A percentile compares a stretch with the other conserved stretches of the same genome.
phyloP scores from a whole-genome alignment of 495 filamentous ascomycete species.

The Penicillium canescens region DNA sequence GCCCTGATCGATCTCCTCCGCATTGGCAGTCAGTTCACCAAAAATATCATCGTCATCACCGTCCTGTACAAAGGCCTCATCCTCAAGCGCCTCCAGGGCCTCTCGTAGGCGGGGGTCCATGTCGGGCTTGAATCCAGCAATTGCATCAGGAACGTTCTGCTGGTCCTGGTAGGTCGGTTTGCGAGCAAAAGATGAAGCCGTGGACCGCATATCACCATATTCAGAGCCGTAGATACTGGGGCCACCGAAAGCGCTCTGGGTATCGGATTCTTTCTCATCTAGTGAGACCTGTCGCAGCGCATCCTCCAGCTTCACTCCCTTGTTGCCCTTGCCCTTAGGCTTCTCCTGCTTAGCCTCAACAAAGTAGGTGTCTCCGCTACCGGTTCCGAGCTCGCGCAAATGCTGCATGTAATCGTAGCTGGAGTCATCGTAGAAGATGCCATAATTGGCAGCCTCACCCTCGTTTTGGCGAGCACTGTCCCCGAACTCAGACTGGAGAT shows the following conservation, averaged over 20 bases:
- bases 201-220: slow-evolving; percentile 40
- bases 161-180: slow-evolving; percentile 86
- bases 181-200: slow-evolving; percentile 65
- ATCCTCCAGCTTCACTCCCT: slow-evolving; percentile 78
- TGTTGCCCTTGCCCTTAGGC: slow-evolving; percentile 65
- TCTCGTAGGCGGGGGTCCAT: slow-evolving; percentile 96
- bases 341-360: slow-evolving; percentile 65
- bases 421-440: slow-evolving; percentile 85
- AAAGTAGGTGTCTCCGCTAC: slow-evolving; percentile 64
- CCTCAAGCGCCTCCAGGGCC: slow-evolving; percentile 90
- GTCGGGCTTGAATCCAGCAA: slow-evolving; percentile 93
- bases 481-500: slow-evolving; percentile 79
- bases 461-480: slow-evolving; percentile 74
- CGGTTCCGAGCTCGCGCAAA: slow-evolving; percentile 78
- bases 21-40: slow-evolving; percentile 70
- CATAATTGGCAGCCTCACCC: slow-evolving; percentile 92
- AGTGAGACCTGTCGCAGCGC: slow-evolving; percentile 68
- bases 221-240: slow-evolving; percentile 34
- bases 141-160: slow-evolving; percentile 86
- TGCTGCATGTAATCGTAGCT: slow-evolving; percentile 99
- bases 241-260: slow-evolving; percentile 48
- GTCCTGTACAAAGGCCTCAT: slow-evolving; percentile 94
- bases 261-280: slow-evolving; percentile 35
- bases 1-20: slow-evolving; percentile 65
- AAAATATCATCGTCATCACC: slow-evolving; percentile 73